Base-by-base conservation (phyloP, 495 filamentous ascomycete species). In the Parathielavia hyrcaniae region DNA sequence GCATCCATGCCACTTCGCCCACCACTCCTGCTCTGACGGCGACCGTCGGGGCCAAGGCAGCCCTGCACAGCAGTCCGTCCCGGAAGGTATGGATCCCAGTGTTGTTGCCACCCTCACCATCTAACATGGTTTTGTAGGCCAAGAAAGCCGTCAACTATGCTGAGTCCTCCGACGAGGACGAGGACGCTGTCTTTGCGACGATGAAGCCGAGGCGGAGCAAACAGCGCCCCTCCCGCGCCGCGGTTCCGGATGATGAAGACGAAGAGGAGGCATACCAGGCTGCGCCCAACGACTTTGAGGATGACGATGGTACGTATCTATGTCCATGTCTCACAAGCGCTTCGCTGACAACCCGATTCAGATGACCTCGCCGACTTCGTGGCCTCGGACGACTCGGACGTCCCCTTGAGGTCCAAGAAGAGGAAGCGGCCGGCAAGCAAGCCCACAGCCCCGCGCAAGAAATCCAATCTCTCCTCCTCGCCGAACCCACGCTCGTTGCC, bases 341-440 rank as follows among this genome's bases (percentile, higher is more conserved):
- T 2, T 62, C 23, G 59, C 64, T 49, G 22, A 62, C 40, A 40
- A 9, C 30, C 26, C 32, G 19, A 4, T 43, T 17, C 60, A 85
- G 87, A 90, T 57, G 76, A 78, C 17, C 83, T 91, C 78, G 89
- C 85, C 54, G 89, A 95, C 66, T 96, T 96, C 65, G 74, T 95
- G 48, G 91, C 89, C 20, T 89, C 91, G 45, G 90, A 93, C 45
- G 87, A 95, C 22, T 90, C 87, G n/a, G 87, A 91, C 55, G 80
- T 69, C 13, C 74, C 78, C 11, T 71, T 78, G 4, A 77, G 60
- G 55, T 68, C 82, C 5, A 86, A 84, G 67, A 96, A 93, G 67
- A 78, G 86, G 58, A 93, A 92, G 68, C 78, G 84, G 47, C 75
- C 84, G 3, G 68, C 78, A 32, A 57, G 74, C 3, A 78, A 75